Conservation (phyloP, 306 rosid species). For the Lathyrus oleraceus region DNA sequence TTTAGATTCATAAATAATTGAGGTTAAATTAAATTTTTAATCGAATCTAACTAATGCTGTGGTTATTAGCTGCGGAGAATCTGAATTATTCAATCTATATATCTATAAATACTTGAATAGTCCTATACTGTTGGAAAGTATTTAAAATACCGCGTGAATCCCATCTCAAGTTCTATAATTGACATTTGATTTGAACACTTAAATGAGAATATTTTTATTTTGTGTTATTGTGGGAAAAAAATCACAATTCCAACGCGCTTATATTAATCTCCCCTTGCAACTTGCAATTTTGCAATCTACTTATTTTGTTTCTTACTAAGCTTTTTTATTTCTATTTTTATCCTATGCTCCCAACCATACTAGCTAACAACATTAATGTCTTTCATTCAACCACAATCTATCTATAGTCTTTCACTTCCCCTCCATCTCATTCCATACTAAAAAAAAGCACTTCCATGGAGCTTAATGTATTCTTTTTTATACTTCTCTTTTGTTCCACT, state of each 20-base stretch:
- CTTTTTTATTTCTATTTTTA: background rate
- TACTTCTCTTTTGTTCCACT: slow-evolving; percentile 42
- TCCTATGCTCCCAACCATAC: background rate
- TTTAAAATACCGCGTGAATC: no score
- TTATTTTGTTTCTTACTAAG: background rate
- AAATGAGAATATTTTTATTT: background rate
- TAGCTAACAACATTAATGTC: background rate
- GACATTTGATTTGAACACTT: background rate
- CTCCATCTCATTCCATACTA: background rate
- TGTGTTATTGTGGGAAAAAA: background rate
- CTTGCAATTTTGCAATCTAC: background rate
- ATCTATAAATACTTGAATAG: no score
- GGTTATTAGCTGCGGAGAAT: no score
- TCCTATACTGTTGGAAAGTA: no score
- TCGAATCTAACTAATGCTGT: no score
- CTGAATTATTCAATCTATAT: no score
- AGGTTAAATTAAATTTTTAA: no score
- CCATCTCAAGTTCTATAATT: background rate
- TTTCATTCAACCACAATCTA: background rate
- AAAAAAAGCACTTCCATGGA: slow-evolving; percentile 40
- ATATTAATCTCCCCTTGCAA: background rate
- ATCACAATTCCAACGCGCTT: slow-evolving; percentile 7
- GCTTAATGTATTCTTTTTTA: slow-evolving; percentile 30
- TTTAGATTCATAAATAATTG: no score
- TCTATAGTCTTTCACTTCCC: background rate